Evolutionary conservation across 2,329 filamentous ascomycete genomes (phyloP), one percentile per base, ranked within the genome.

Genomic region (Colletotrichum phormii): DNA sequence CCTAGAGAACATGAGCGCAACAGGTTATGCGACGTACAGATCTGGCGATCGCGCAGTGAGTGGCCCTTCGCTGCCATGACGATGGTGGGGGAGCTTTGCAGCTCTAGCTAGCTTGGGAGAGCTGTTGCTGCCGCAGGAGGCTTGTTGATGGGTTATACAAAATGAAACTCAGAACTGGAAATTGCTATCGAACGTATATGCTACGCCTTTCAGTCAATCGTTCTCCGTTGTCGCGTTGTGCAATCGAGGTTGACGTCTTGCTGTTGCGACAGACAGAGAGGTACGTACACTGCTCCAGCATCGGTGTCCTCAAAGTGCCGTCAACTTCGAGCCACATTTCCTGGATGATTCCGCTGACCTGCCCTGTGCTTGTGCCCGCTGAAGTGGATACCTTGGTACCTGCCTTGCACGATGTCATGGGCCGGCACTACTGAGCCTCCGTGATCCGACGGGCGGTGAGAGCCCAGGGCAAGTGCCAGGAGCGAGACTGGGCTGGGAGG

Each of bases 1-100:
- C 18, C 11, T 18, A 60, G 33, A 37, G 5, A n/a, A 42, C 5
- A 67, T n/a, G n/a, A 9, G 9, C 9, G 11, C 22, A 15, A n/a
- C 55, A 37, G 55, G 35, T n/a, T 13, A 35, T 55, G 58, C 60
- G 55, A 74, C 78, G 64, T 80, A 87, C 86, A 81, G 79, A 88
- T 86, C 77, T 88, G 86, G 79, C 85, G 86, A 81, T 88, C 86
- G 78, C 86, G 83, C 77, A 88, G 77, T 54, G 85, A 85, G 74
- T 81, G 84, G 65, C 82, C 84, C 72, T 83, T 86, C 75, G 84
- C 80, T 75, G 86, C 83, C 86, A 88, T 88, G 76, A 62, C 81
- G 60, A 69, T 65, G 61, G 68, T 73, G 72, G 74, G 62, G 69
- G 63, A 71, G 72, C 74, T 75, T 65, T 55, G 46, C 53, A 75